These are phyloP conservation scores for Pleurozium schreberi DNA, from an alignment of 225 moss, liverwort and hornwort genomes.

Conservation along the genomic window DNA sequence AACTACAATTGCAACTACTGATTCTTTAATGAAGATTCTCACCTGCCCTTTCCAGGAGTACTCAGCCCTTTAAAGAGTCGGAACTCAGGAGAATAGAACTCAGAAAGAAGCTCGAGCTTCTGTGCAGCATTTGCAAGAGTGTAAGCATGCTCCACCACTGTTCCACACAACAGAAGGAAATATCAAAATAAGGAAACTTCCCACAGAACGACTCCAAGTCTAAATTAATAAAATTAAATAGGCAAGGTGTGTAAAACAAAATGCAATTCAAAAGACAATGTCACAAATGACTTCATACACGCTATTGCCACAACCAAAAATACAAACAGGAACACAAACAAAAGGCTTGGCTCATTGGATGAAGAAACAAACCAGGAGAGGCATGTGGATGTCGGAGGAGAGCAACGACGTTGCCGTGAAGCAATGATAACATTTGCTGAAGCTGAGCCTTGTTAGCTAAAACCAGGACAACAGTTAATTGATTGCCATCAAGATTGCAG, in stretches of 20 bases:
- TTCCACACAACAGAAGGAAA: background rate
- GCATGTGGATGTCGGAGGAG: constrained; percentile 96
- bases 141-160: constrained; percentile 93
- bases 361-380: constrained; percentile 64
- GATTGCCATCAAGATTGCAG: background rate
- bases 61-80: constrained; percentile 77
- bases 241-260: background rate
- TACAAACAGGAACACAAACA: background rate
- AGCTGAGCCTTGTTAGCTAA: constrained; percentile 78
- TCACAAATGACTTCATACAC: background rate
- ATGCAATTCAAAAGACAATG: background rate
- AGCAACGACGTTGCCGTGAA: constrained; percentile 83
- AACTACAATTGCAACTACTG: background rate
- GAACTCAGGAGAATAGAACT: constrained; percentile 95
- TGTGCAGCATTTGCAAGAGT: constrained; percentile 68
- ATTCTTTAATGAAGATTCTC: background rate
- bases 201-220: background rate
- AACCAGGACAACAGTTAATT: background rate
- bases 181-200: background rate
- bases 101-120: constrained; percentile 74
- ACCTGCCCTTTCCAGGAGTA: constrained; percentile 62
- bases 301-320: background rate
- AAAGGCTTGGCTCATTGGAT: background rate
- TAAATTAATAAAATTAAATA: background rate
- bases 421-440: constrained; percentile 58